A percentile compares a stretch with the other conserved stretches of the same genome.
Conservation (phyloP, 345 rosid genomes). For the Brassica incana region DNA sequence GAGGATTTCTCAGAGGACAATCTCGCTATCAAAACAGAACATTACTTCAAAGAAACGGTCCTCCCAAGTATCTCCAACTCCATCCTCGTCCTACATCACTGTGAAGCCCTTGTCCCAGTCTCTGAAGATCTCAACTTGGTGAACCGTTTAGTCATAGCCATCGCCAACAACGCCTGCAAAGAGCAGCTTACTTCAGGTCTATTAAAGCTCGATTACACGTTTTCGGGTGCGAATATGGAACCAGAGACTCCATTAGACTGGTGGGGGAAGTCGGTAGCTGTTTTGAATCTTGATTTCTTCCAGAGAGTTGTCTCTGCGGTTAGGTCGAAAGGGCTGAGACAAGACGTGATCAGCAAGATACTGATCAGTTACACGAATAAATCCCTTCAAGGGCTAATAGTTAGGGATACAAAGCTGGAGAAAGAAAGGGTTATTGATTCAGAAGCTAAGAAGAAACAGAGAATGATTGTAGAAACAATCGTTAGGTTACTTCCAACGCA, state of each 20-base stretch:
- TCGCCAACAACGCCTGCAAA: constrained; percentile 86
- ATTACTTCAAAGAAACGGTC: constrained; percentile 61
- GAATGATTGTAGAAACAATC: constrained; percentile 72
- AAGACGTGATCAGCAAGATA: constrained; percentile 92
- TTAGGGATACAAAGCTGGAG: constrained; percentile 57
- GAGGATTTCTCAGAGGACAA: constrained; percentile 84
- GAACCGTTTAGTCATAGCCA: constrained; percentile 61
- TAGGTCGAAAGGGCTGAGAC: constrained; percentile 87
- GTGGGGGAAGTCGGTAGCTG: constrained; percentile 89
- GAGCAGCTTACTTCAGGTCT: constrained; percentile 97
- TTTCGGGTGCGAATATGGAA: constrained; percentile 49
- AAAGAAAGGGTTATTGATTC: constrained; percentile 61
- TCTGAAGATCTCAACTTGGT: constrained; percentile 82
- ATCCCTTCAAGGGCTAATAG: constrained; percentile 71
- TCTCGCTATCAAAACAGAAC: constrained; percentile 63
- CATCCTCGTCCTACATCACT: constrained; percentile 67
- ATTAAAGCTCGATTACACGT: constrained; percentile 77
- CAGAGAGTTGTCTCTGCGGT: constrained; percentile 79
- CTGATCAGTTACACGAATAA: constrained; percentile 77
- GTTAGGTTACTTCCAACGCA: constrained; percentile 81
- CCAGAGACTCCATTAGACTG: constrained; percentile 81
- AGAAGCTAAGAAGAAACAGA: constrained; percentile 76
- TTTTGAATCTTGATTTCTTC: constrained; percentile 76
- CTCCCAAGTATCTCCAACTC: constrained; percentile 70
- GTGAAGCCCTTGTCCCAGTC: constrained; percentile 70